Conservation (phyloP, 257 asterid species). For the Cynanchum wilfordii region DNA sequence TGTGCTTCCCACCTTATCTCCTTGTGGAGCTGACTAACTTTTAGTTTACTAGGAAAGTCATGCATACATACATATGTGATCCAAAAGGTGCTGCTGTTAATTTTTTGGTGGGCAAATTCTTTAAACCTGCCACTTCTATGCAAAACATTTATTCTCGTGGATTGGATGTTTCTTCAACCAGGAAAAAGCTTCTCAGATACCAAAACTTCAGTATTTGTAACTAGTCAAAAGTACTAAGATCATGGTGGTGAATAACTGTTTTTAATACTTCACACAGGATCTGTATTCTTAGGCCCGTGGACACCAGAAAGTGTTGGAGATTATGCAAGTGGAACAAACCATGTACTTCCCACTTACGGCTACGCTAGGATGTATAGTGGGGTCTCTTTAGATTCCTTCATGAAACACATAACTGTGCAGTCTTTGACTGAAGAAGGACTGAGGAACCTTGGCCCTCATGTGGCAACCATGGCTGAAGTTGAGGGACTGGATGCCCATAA, state of each 20-base stretch:
- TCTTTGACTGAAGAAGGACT: conserved; percentile 87
- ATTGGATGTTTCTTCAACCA: not conserved
- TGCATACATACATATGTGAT: not conserved
- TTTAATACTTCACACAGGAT: conserved; percentile 42
- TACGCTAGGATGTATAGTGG: conserved; percentile 94
- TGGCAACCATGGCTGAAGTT: conserved; percentile 85
- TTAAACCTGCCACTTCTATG: not conserved
- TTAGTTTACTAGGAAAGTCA: not conserved
- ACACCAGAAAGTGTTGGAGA: conserved; percentile 96
- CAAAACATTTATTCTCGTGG: not conserved
- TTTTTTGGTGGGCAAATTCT: not conserved
- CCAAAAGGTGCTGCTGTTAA: not conserved
- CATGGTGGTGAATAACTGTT: not conserved
- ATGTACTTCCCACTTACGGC: conserved; percentile 95
- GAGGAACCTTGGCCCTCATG: conserved; percentile 81
- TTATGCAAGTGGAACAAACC: conserved; percentile 94
- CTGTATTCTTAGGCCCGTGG: conserved; percentile 85
- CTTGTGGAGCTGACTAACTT: not conserved
- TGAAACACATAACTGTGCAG: conserved; percentile 83
- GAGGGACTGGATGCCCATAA: conserved; percentile 98
- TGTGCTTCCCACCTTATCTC: not conserved
- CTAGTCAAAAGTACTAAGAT: not conserved
- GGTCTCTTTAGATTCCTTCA: conserved; percentile 81
- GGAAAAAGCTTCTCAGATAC: not conserved
- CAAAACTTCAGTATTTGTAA: not conserved